Conservation (phyloP, 257 asterid genomes). For the Haberlea rhodopensis region DNA sequence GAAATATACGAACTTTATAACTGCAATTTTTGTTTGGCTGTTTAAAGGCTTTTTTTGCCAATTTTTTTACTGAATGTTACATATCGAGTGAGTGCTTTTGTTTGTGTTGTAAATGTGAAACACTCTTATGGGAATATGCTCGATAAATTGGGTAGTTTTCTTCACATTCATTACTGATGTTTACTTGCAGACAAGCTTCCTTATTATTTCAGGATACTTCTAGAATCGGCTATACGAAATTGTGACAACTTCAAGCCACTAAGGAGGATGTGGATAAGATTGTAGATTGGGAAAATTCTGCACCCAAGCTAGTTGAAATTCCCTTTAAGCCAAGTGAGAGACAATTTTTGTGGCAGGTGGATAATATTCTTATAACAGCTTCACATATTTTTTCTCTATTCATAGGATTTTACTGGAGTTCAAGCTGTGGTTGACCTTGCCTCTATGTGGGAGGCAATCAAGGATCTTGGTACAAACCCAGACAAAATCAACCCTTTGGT, state of each 20-base stretch:
- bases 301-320: constrained; percentile 85
- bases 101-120: not conserved
- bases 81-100: not conserved
- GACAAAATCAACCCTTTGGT: constrained; percentile 91
- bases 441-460: constrained; percentile 91
- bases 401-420: constrained; percentile 95
- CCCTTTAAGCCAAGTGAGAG: constrained; percentile 86
- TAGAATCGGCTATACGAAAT: constrained; percentile 82
- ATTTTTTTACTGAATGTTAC: not conserved
- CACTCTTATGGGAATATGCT: not conserved
- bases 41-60: not conserved
- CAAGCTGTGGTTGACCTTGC: constrained; percentile 97
- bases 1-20: not conserved
- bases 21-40: constrained; percentile 10
- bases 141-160: constrained; percentile 1
- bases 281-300: constrained; percentile 76
- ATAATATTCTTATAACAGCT: constrained; percentile 2
- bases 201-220: constrained; percentile 63
- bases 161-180: constrained; percentile 3
- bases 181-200: constrained; percentile 68
- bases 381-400: constrained; percentile 13
- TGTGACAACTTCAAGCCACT: constrained; percentile 85
- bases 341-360: not conserved
- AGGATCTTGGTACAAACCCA: constrained; percentile 69
- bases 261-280: constrained; percentile 83